phyloP scores from a whole-genome alignment of 176 grass and related monocot species.

The Bothriochloa decipiens region DNA sequence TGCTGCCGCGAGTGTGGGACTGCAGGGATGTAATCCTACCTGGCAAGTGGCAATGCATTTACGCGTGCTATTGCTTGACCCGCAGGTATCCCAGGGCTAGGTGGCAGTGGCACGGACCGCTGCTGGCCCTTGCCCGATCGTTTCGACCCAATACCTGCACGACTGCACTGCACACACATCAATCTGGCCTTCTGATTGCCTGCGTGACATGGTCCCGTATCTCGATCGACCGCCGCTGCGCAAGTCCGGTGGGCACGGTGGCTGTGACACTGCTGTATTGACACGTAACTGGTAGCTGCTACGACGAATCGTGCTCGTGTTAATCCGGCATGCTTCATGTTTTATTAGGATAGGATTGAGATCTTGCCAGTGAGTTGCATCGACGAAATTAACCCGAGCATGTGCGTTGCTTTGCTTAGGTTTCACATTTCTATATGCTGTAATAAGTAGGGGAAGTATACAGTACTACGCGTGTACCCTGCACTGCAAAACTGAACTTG shows the following conservation, averaged over 20 bases:
- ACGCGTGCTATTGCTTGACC: not conserved
- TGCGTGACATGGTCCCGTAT: constrained; percentile 13
- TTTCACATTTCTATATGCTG: not conserved
- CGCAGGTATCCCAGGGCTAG: not conserved
- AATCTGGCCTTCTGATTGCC: constrained; percentile 6
- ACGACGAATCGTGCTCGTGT: not conserved
- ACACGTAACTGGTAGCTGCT: not conserved
- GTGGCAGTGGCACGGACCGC: not conserved
- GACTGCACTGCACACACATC: not conserved
- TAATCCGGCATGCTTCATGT: too few species aligned
- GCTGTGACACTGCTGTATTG: not conserved
- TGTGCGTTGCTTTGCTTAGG: not conserved
- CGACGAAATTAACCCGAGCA: not conserved
- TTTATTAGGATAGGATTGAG: not conserved
- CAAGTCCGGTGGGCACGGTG: not conserved
- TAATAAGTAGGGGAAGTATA: too few species aligned
- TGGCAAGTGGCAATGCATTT: not conserved
- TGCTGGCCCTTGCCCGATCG: not conserved
- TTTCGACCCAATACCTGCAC: not conserved
- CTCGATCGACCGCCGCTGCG: not conserved
- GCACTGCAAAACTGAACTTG: not conserved
- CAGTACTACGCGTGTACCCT: not conserved
- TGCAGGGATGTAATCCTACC: not conserved
- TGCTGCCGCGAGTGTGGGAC: not conserved
- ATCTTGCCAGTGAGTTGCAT: not conserved